phyloP scores from a whole-genome alignment of 768 basidiomycete species.

The Boletus fagicola region DNA sequence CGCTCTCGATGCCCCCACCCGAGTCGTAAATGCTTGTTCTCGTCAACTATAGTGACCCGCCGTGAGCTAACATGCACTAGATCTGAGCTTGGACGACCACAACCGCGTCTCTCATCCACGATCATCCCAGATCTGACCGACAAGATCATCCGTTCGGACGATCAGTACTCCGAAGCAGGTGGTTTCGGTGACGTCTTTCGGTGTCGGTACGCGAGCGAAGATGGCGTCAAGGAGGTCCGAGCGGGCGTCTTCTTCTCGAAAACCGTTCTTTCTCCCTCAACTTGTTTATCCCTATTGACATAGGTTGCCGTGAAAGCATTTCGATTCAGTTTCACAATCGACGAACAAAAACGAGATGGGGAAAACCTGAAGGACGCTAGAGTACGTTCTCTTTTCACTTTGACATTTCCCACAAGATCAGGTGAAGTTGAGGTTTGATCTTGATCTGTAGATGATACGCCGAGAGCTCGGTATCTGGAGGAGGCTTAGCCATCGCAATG shows the following conservation, averaged over 20 bases:
- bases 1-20: neutral
- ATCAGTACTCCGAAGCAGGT: constrained; percentile 1
- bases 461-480: constrained; percentile 11
- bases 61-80: neutral
- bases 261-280: neutral
- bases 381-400: neutral
- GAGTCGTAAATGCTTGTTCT: neutral
- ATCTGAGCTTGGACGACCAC: neutral
- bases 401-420: neutral
- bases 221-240: constrained; percentile 2
- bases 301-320: constrained; percentile 12
- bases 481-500: neutral
- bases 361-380: neutral
- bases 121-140: constrained; percentile 1
- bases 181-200: constrained; percentile 9
- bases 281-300: neutral
- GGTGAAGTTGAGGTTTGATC: neutral
- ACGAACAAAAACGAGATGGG: neutral
- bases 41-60: neutral
- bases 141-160: neutral
- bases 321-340: constrained; percentile 8
- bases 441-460: constrained; percentile 1
- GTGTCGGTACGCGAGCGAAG: neutral
- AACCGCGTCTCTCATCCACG: neutral
- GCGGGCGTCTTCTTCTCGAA: neutral